Evolutionary conservation across 192 early-diverging fungal genomes (phyloP).

Genomic region (Mortierella alpina): DNA sequence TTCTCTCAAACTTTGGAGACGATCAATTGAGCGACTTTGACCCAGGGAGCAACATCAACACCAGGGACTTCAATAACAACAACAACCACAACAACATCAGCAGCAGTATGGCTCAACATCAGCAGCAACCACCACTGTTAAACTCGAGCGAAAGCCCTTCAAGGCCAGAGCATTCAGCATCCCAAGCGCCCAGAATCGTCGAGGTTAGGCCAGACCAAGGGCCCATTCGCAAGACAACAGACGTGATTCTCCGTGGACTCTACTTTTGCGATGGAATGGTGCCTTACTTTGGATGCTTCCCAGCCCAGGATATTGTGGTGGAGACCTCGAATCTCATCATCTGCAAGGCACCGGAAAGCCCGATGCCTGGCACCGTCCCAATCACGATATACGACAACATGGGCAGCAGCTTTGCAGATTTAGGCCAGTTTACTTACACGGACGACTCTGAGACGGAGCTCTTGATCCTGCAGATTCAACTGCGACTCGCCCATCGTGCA

Average conservation of each 20-base stretch:
- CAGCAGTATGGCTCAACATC: not conserved
- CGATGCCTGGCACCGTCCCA: constrained; percentile 39
- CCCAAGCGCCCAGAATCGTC: constrained; percentile 23
- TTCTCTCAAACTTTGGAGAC: constrained; percentile 21
- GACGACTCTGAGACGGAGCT: constrained; percentile 45
- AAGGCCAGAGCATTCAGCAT: not conserved
- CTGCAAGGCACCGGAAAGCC: constrained; percentile 36
- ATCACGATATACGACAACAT: constrained; percentile 32
- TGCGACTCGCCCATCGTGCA: constrained; percentile 42
- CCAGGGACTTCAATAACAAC: not conserved
- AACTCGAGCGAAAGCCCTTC: not conserved
- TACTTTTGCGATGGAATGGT: constrained; percentile 45
- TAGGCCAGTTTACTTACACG: constrained; percentile 45
- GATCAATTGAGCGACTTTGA: constrained; percentile 30
- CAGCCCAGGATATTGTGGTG: constrained; percentile 29
- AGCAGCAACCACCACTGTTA: not conserved
- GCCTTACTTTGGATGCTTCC: constrained; percentile 42
- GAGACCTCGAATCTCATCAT: constrained; percentile 35
- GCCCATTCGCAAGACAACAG: constrained; percentile 36
- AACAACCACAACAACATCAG: not conserved
- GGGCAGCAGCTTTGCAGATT: constrained; percentile 27
- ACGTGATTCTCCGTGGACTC: constrained; percentile 36
- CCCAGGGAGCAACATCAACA: not conserved
- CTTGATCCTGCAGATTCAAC: constrained; percentile 46
- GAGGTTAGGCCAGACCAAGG: constrained; percentile 38